Percentiles rank a stretch among this genome's conserved stretches.
These are phyloP conservation scores for Fusarium sp. DNA, from an alignment of 2,329 filamentous ascomycete species.

Conservation along the genomic window DNA sequence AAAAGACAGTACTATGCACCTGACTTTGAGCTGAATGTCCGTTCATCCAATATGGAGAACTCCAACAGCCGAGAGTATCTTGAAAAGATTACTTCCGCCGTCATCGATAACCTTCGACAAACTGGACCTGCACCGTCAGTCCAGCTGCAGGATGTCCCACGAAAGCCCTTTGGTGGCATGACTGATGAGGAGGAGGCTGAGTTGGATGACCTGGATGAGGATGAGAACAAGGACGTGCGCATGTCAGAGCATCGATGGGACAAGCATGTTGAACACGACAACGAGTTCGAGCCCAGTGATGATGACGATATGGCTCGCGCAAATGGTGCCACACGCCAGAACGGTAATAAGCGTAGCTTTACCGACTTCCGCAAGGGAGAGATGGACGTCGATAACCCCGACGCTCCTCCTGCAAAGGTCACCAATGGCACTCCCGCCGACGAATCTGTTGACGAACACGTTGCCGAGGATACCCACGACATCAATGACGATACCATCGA, in stretches of 20 bases:
- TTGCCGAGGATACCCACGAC: slow-evolving; percentile 53
- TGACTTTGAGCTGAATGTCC: slow-evolving; percentile 91
- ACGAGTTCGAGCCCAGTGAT: slow-evolving; percentile 89
- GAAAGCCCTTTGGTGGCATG: slow-evolving; percentile 71
- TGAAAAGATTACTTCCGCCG: slow-evolving; percentile 82
- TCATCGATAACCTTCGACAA: slow-evolving; percentile 89
- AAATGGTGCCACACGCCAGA: slow-evolving; percentile 75
- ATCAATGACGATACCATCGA: slow-evolving; percentile 60
- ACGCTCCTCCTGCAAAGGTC: slow-evolving; percentile 56
- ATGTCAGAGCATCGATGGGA: slow-evolving; percentile 88
- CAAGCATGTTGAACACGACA: slow-evolving; percentile 79
- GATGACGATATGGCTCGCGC: slow-evolving; percentile 83
- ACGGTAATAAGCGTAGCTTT: slow-evolving; percentile 65
- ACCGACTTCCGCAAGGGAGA: slow-evolving; percentile 64
- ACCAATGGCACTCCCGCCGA: slow-evolving; percentile 50
- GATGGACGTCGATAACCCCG: slow-evolving; percentile 55
- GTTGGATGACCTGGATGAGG: slow-evolving; percentile 80
- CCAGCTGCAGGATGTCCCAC: slow-evolving; percentile 84
- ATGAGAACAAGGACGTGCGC: slow-evolving; percentile 86
- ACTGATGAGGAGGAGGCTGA: slow-evolving; percentile 76
- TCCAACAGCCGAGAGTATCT: slow-evolving; percentile 87
- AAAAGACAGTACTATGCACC: slow-evolving; percentile 84
- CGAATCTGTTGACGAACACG: slow-evolving; percentile 49
- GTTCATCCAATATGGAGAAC: slow-evolving; percentile 90
- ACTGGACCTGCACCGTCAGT: slow-evolving; percentile 90